These are phyloP conservation scores for Ophiostoma sp. DNA, from an alignment of 2,329 filamentous ascomycete species.

Conservation along the genomic window DNA sequence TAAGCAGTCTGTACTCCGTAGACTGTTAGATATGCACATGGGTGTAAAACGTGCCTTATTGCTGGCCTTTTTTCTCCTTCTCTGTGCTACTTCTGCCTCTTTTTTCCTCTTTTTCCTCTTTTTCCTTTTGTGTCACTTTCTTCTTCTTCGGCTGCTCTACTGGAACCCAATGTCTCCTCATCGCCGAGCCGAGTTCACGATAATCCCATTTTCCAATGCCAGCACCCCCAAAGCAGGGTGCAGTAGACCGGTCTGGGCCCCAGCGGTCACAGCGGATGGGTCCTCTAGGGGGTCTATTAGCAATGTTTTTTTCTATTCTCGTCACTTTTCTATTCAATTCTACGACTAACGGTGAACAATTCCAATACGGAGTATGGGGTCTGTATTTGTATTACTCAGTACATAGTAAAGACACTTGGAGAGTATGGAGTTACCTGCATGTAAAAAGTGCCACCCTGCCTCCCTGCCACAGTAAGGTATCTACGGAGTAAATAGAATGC, in stretches of 20 bases:
- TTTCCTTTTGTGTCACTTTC: background rate
- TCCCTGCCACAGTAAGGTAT: too few species aligned
- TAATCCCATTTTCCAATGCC: background rate
- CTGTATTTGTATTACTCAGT: too few species aligned
- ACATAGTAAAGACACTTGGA: background rate
- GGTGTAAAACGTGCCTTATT: background rate
- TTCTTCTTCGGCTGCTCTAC: background rate
- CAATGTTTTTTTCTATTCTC: background rate
- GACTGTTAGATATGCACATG: background rate
- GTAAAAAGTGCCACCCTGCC: background rate
- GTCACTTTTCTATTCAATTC: background rate
- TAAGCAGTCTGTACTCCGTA: too few species aligned
- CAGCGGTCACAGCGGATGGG: background rate
- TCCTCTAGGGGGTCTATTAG: background rate
- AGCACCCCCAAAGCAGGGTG: background rate
- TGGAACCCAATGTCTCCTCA: background rate
- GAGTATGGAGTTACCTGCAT: background rate
- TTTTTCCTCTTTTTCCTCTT: too few species aligned
- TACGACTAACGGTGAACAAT: constrained; percentile 3
- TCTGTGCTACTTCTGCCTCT: too few species aligned
- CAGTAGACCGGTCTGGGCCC: constrained; percentile 5
- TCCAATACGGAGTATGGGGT: background rate
- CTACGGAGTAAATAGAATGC: background rate
- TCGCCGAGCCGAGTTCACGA: constrained; percentile 8
- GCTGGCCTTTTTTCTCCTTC: background rate